Evolutionary conservation across 257 asterid species (phyloP), one percentile per base, ranked within the genome.

Genomic region (Galeopsis tetrahit): DNA sequence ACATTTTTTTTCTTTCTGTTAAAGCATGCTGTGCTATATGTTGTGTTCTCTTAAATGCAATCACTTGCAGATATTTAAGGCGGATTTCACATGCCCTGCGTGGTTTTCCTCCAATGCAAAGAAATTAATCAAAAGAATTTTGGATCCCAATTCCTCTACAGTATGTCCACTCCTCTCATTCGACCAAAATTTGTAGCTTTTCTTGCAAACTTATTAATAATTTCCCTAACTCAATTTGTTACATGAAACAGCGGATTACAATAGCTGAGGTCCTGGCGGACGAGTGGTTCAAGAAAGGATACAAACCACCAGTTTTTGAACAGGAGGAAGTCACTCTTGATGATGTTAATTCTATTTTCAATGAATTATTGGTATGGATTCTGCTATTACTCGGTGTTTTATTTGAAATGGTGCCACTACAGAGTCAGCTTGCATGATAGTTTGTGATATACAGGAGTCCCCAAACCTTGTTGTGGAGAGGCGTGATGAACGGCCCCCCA

Each of bases 271-370:
- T 94, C 63, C 86, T 94, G 53, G 88, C 86, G 80, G 89, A 87
- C 65, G 99, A 94, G 66, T 94, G 99, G 99, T 94, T 94, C 85
- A 94, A 87, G 86, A 94, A 91, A 80, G 99, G 97, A 66, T 91
- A 88, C 80, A 88, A 84, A 73, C 80, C 91, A 34, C 96, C 99
- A 1, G 60, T 78, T 36, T 94, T 91, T 61, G 90, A 87, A 67
- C 88, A 82, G n/a, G 96, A 90, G 80, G 95, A 91, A 60, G 91
- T 83, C 64, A 84, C 79, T 78, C 89, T 94, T n/a, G 99, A 87
- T 53, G 99, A 94, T 72, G 87, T 94, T 75, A 79, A 91, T 78
- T 87, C 95, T 39, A 78, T 91, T 69, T 94, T 94, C 70, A 77
- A 76, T 68, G 99, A 89, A 71, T 60, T 83, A 28, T 36, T 68